These are phyloP conservation scores for Phytophthora chlamydospora DNA, from an alignment of 352 stramenopile species.

Conservation along the genomic window DNA sequence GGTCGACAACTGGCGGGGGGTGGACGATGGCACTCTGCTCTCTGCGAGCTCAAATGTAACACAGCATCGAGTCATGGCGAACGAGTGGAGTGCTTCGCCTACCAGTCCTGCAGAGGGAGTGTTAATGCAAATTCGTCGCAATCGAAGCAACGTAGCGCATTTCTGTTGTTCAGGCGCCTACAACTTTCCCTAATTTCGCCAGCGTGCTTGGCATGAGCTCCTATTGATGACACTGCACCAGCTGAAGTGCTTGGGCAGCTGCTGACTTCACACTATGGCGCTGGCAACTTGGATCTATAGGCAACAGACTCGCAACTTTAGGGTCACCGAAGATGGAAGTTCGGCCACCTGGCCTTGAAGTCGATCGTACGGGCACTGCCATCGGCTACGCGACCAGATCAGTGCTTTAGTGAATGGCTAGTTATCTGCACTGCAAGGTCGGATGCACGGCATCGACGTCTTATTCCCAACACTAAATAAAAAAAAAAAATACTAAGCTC, in stretches of 20 bases:
- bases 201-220: not conserved
- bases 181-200: constrained; percentile 2
- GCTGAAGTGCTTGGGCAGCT: constrained; percentile 2
- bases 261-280: not conserved
- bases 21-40: constrained; percentile 7
- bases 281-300: not conserved
- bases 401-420: too few species aligned
- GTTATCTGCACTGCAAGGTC: too few species aligned
- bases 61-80: not conserved
- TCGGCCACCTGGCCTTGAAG: not conserved
- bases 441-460: not conserved
- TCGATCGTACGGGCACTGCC: not conserved
- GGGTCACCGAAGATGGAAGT: too few species aligned
- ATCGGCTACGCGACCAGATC: too few species aligned
- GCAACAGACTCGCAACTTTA: too few species aligned
- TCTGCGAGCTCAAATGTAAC: constrained; percentile 3
- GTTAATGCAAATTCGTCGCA: constrained; percentile 3
- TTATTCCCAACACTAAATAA: constrained; percentile 10
- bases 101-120: constrained; percentile 11
- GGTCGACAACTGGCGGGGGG: constrained; percentile 9
- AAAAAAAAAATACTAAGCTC: not conserved
- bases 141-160: not conserved
- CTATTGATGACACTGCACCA: constrained; percentile 1
- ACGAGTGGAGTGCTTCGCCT: not conserved
- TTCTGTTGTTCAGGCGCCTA: not conserved